Percentiles rank a stretch among this genome's conserved stretches.
Conservation (phyloP, 495 filamentous ascomycete genomes). For the Pyronema domesticum region DNA sequence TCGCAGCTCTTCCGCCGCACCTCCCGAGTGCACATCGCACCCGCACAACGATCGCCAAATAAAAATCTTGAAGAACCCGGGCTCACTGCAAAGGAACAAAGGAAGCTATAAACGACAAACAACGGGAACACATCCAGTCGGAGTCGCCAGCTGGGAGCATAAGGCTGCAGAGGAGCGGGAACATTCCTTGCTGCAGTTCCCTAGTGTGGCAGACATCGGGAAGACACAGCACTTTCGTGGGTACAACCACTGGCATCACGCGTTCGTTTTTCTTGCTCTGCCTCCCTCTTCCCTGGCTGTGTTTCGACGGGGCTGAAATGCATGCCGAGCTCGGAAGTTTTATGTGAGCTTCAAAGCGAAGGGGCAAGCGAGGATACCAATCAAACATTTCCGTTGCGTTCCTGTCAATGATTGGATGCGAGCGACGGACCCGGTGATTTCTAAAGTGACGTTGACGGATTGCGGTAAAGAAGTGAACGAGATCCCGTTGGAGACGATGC, state of each 20-base stretch:
- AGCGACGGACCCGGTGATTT: no score
- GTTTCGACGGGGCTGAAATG: background rate
- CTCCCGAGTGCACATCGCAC: no score
- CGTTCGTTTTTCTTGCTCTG: background rate
- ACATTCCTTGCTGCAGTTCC: conserved; percentile 1
- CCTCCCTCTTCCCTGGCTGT: background rate
- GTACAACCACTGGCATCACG: background rate
- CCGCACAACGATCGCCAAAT: no score
- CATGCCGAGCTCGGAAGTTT: conserved; percentile 11
- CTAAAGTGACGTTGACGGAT: no score
- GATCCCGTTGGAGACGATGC: no score
- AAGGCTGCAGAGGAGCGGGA: conserved; percentile 7
- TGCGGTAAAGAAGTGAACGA: no score
- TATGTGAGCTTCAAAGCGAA: conserved; percentile 4
- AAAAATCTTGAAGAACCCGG: background rate
- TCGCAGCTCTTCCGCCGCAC: no score
- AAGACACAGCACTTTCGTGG: background rate
- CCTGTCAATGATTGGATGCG: no score
- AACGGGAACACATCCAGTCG: background rate
- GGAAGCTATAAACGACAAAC: background rate
- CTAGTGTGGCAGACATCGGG: conserved; percentile 1
- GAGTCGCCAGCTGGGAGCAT: background rate
- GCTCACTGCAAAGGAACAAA: background rate
- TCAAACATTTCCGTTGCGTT: background rate
- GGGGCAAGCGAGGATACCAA: conserved; percentile 1